A percentile compares a stretch with the other conserved stretches of the same genome.
Evolutionary conservation across 768 basidiomycete species (phyloP).

Genomic region (Pleurotus eryngii): DNA sequence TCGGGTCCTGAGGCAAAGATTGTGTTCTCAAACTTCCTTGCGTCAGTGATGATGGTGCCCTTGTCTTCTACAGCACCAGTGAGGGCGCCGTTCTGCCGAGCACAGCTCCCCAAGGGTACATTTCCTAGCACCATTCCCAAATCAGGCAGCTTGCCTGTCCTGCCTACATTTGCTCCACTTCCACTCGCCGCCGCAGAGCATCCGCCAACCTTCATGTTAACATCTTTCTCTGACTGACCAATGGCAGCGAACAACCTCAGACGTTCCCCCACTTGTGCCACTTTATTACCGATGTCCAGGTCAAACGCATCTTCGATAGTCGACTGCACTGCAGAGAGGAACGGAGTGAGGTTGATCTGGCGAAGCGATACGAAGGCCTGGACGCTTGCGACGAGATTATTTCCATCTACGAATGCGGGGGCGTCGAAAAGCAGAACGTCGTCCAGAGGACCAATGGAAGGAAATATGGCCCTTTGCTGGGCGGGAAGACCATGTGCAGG

Average conservation of each 20-base stretch:
- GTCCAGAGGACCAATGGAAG: conserved; percentile 23
- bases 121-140: conserved; percentile 31
- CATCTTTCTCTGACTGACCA: conserved; percentile 28
- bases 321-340: conserved; percentile 17
- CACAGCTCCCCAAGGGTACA: conserved; percentile 30
- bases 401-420: conserved; percentile 34
- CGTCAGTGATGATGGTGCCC: conserved; percentile 15
- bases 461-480: neutral
- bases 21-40: conserved; percentile 21
- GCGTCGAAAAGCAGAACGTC: conserved; percentile 37
- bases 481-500: neutral
- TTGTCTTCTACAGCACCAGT: conserved; percentile 17
- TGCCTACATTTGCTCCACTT: conserved; percentile 16
- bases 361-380: conserved; percentile 35
- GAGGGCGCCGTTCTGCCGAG: conserved; percentile 8
- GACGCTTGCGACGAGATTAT: conserved; percentile 27
- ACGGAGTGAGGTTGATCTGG: conserved; percentile 21
- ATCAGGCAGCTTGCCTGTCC: conserved; percentile 27
- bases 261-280: conserved; percentile 24
- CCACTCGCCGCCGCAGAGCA: conserved; percentile 19
- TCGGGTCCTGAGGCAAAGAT: conserved; percentile 33
- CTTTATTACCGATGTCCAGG: conserved; percentile 25
- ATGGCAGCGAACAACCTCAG: conserved; percentile 31
- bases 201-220: conserved; percentile 27
- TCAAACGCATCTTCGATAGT: conserved; percentile 23